Percentiles rank a stretch among this genome's conserved stretches.
These are phyloP conservation scores for Darksidea phi DNA, from an alignment of 495 filamentous ascomycete genomes.

Conservation along the genomic window DNA sequence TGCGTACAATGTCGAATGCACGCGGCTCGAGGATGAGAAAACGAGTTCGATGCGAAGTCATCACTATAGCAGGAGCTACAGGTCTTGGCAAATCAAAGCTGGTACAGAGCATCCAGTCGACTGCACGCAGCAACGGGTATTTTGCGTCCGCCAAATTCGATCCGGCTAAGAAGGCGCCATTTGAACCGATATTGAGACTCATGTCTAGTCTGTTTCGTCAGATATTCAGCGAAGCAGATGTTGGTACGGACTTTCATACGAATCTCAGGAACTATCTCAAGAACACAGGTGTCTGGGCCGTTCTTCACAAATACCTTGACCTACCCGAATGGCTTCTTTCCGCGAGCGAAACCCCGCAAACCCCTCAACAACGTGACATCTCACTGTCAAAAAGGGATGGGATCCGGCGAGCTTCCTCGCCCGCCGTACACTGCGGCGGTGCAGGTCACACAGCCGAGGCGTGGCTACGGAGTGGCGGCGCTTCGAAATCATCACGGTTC, in stretches of 20 bases:
- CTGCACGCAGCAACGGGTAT: slow-evolving; percentile 72
- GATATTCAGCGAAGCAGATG: slow-evolving; percentile 86
- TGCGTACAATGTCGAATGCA: slow-evolving; percentile 40
- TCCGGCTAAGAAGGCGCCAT: slow-evolving; percentile 73
- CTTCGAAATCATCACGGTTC: slow-evolving; percentile 72
- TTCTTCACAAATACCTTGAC: slow-evolving; percentile 72
- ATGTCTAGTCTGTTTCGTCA: slow-evolving; percentile 83
- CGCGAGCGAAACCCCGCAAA: slow-evolving; percentile 44
- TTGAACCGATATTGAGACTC: slow-evolving; percentile 76
- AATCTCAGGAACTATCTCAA: slow-evolving; percentile 68
- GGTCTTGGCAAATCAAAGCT: slow-evolving; percentile 84
- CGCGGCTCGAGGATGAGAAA: slow-evolving; percentile 57
- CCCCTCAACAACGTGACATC: slow-evolving; percentile 32
- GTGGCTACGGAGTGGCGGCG: slow-evolving; percentile 66
- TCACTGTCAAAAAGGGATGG: slow-evolving; percentile 4
- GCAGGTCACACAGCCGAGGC: slow-evolving; percentile 60
- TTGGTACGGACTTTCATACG: slow-evolving; percentile 78
- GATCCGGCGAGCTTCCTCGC: slow-evolving; percentile 20
- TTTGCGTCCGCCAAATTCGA: slow-evolving; percentile 85
- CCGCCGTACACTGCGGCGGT: slow-evolving; percentile 27
- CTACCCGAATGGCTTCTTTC: slow-evolving; percentile 69
- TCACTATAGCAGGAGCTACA: slow-evolving; percentile 70
- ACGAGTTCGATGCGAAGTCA: slow-evolving; percentile 71
- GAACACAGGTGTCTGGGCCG: slow-evolving; percentile 64
- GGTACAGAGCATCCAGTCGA: slow-evolving; percentile 70